These are phyloP conservation scores for Phytophthora pseudosyringae DNA, from an alignment of 352 stramenopile genomes.

Conservation along the genomic window DNA sequence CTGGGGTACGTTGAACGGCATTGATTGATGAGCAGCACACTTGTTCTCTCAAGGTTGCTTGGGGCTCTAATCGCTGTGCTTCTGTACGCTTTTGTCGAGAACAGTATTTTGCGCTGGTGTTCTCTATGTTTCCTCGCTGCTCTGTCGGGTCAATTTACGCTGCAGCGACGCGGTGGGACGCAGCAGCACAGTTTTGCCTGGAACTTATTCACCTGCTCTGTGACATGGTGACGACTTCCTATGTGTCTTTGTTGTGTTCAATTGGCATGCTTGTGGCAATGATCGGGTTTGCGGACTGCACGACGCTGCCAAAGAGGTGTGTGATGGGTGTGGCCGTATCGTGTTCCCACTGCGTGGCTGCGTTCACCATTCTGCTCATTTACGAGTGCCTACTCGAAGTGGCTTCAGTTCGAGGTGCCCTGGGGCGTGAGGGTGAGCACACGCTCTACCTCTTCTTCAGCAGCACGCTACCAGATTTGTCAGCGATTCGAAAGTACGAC, in stretches of 20 bases:
- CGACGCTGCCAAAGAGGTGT: conserved; percentile 64
- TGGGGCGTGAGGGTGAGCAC: conserved; percentile 71
- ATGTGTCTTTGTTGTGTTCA: conserved; percentile 73
- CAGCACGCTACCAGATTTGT: conserved; percentile 75
- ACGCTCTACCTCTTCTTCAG: conserved; percentile 84
- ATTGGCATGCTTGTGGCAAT: conserved; percentile 63
- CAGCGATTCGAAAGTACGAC: conserved; percentile 67
- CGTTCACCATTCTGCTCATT: conserved; percentile 75
- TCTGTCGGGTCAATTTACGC: conserved; percentile 77
- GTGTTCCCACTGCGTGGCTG: conserved; percentile 66
- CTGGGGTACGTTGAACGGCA: conserved; percentile 58
- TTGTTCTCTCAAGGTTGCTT: background rate
- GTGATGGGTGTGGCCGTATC: conserved; percentile 57
- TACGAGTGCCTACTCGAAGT: conserved; percentile 86
- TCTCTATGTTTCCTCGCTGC: conserved; percentile 94
- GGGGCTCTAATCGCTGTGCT: conserved; percentile 10
- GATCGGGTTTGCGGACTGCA: conserved; percentile 79
- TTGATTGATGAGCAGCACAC: background rate
- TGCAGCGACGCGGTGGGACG: conserved; percentile 51
- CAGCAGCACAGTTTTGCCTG: conserved; percentile 47
- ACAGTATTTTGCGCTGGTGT: conserved; percentile 91
- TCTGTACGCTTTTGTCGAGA: conserved; percentile 6
- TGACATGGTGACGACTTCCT: conserved; percentile 80
- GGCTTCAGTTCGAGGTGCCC: conserved; percentile 61
- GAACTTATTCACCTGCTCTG: conserved; percentile 63